Evolutionary conservation across 352 stramenopile genomes (phyloP).

Genomic region (Phytopythium ostracodes): DNA sequence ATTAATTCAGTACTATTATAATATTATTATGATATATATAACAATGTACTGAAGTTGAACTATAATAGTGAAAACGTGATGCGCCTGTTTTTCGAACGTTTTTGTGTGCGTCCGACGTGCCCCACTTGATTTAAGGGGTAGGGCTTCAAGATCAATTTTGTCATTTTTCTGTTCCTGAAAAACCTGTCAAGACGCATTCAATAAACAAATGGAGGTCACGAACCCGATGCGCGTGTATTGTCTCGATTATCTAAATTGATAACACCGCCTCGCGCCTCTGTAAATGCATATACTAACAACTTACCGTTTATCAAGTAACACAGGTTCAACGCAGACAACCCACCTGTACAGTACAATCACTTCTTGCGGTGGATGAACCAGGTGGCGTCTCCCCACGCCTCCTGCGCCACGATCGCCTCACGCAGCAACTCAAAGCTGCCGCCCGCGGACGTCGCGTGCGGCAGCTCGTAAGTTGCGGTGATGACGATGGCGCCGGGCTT

Average conservation of each 20-base stretch:
- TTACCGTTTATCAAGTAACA: too few species aligned
- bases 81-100: neutral
- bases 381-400: slow-evolving; percentile 42
- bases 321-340: too few species aligned
- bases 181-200: neutral
- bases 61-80: neutral
- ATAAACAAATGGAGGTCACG: too few species aligned
- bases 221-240: too few species aligned
- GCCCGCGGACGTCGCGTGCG: slow-evolving; percentile 11
- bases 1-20: neutral
- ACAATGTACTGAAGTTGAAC: neutral
- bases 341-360: neutral
- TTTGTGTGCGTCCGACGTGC: too few species aligned
- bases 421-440: slow-evolving; percentile 42
- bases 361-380: slow-evolving; percentile 3
- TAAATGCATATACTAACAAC: too few species aligned
- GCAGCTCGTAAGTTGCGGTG: slow-evolving; percentile 50
- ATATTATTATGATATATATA: neutral
- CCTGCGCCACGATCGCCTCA: slow-evolving; percentile 43
- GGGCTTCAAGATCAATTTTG: neutral
- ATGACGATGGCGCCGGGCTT: slow-evolving; percentile 60
- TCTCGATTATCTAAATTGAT: too few species aligned
- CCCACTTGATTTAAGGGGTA: slow-evolving; percentile 4
- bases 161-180: neutral
- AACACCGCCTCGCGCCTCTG: too few species aligned